Conservation (phyloP, 1,284 basidiomycete genomes). For the Puccinia polysora region DNA sequence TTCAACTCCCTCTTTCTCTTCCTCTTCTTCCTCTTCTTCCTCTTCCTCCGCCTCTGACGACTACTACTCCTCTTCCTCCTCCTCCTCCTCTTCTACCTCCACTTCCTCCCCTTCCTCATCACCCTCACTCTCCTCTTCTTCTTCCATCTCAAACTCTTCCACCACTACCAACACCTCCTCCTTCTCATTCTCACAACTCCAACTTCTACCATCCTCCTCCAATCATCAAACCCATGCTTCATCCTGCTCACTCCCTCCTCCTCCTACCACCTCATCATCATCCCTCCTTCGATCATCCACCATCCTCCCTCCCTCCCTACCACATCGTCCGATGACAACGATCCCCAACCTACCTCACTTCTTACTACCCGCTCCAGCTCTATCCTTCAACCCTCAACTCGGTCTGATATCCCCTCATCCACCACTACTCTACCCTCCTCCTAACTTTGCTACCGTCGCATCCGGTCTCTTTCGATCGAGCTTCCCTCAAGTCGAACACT, state of each 20-base stretch:
- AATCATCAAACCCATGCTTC: too few relatives aligned
- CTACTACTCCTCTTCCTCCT: too few relatives aligned
- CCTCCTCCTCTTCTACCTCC: not conserved
- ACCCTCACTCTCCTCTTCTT: not conserved
- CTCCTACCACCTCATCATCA: not conserved
- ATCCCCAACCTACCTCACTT: not conserved
- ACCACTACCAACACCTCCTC: not conserved
- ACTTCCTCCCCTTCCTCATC: conserved; percentile 1
- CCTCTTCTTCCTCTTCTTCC: conserved; percentile 14
- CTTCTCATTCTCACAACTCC: too few relatives aligned
- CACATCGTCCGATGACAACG: not conserved
- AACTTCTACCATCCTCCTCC: too few relatives aligned
- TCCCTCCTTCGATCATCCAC: not conserved
- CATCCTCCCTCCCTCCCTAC: not conserved
- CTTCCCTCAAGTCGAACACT: conserved; percentile 59
- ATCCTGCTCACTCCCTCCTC: not conserved
- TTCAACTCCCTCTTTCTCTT: not conserved
- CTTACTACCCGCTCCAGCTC: conserved; percentile 26
- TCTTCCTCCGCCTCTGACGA: not conserved
- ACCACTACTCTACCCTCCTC: conserved; percentile 13
- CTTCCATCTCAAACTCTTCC: not conserved
- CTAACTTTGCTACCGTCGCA: conserved; percentile 53
- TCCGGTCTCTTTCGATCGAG: conserved; percentile 57
- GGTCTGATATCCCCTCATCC: not conserved
- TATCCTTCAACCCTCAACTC: not conserved